A percentile compares a stretch with the other conserved stretches of the same genome.
phyloP scores from a whole-genome alignment of 306 rosid genomes.

The Lathyrus sativus region DNA sequence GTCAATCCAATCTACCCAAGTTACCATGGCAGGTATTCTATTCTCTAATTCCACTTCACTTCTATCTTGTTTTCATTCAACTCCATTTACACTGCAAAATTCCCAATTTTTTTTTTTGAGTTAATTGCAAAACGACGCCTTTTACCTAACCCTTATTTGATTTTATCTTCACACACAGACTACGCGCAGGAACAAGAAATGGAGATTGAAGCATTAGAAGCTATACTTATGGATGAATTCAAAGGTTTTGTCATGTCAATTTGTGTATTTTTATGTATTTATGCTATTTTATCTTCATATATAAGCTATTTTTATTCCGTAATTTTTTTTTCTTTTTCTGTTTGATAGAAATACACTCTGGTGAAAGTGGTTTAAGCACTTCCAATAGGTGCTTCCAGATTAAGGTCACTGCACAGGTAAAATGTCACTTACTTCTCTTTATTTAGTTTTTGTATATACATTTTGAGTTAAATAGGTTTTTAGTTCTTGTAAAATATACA shows the following conservation, averaged over 20 bases:
- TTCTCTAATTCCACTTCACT: not conserved
- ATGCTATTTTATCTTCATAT: not conserved
- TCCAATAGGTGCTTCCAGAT: constrained; percentile 79
- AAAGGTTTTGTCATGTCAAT: constrained; percentile 52
- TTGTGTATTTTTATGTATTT: not conserved
- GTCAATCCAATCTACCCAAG: not conserved
- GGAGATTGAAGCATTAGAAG: constrained; percentile 98
- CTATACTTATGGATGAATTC: constrained; percentile 95
- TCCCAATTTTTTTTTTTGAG: not conserved
- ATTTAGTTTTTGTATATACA: not conserved
- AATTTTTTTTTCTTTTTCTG: constrained; percentile 32
- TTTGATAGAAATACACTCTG: constrained; percentile 82
- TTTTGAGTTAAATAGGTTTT: not conserved
- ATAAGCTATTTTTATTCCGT: not conserved
- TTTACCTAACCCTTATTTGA: not conserved
- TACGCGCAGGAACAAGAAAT: constrained; percentile 84
- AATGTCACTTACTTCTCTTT: constrained; percentile 16
- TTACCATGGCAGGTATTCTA: not conserved
- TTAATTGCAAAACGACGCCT: not conserved
- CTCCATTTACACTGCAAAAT: not conserved
- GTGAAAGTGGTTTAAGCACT: constrained; percentile 90
- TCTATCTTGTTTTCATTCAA: not conserved
- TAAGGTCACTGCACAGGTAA: constrained; percentile 72
- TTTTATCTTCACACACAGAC: constrained; percentile 45
- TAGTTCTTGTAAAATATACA: too few relatives aligned